Base-by-base conservation (phyloP, 176 grass and related monocot genomes). In the Aegilops speltoides region DNA sequence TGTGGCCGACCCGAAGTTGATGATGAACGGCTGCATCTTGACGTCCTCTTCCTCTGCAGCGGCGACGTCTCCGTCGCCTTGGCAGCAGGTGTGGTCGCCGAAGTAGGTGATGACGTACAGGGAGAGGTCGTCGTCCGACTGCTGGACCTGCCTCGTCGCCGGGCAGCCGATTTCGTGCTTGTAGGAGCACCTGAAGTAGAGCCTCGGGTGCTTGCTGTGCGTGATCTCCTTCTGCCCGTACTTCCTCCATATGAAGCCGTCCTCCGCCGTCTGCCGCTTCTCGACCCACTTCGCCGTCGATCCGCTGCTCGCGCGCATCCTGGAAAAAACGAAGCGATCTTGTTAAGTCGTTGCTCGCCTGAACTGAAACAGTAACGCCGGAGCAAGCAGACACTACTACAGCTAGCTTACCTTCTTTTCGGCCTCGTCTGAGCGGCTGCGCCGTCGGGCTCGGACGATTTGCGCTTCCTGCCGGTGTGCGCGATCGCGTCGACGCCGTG, bases 141-240 rank as follows among this genome's bases (percentile, higher is more conserved):
- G 77, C 64, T 93, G 91, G 22, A 93, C 91, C 67, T 93, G 91
- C 83, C 83, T 79, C 26, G 85, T 90, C 1, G 91, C 88, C 22
- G 17, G 48, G 85, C 91, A 90, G 73, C 79, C 86, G 23, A 48
- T 24, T 69, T 93, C 85, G 24, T 71, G 24, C 52, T 79, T 93
- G 81, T 93, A 71, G 36, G 81, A 82, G 81, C 91, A 93, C 37
- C 88, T 84, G 65, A 82, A 93, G 48, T 93, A 93, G 69, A 86
- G 79, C 88, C 91, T 87, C 29, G 91, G 87, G 73, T 87, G 37
- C 68, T 81, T 89, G 64, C 76, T 66, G 40, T 85, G 71, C 28
- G 60, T 64, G 79, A 92, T 92, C 13, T 83, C 87, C 79, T 92
- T 92, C 77, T 92, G 87, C 20, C 91, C 91, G 72, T 92, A 92